These are phyloP conservation scores for Spergularia marina DNA, from an alignment of 148 eudicot species.

Conservation along the genomic window DNA sequence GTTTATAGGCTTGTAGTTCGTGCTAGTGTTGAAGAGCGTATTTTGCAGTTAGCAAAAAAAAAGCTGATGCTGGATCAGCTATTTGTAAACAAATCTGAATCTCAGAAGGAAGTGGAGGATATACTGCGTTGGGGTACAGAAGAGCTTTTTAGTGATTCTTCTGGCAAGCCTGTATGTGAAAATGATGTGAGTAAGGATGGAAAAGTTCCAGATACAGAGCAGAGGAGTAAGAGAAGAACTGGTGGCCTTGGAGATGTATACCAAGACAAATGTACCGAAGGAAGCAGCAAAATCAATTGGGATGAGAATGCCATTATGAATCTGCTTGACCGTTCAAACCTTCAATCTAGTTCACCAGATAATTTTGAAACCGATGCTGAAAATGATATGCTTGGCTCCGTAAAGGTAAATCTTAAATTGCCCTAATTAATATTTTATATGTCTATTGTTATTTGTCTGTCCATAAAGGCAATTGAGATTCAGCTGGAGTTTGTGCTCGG, in stretches of 20 bases:
- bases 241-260: slow-evolving; percentile 97
- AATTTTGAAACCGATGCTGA: slow-evolving; percentile 74
- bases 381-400: slow-evolving; percentile 98
- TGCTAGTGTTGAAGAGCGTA: slow-evolving; percentile 99
- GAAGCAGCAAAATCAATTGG: slow-evolving; percentile 72
- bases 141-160: slow-evolving; percentile 72
- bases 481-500: no score
- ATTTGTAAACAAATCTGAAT: slow-evolving; percentile 90
- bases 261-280: slow-evolving; percentile 84
- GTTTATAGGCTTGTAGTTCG: slow-evolving; percentile 97
- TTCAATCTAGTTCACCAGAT: slow-evolving; percentile 61
- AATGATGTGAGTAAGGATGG: slow-evolving; percentile 53
- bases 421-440: no score
- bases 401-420: slow-evolving; percentile 52
- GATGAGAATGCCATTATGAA: slow-evolving; percentile 86
- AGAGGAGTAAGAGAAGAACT: slow-evolving; percentile 58
- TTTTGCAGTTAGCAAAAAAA: slow-evolving; percentile 95
- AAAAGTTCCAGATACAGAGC: slow-evolving; percentile 52
- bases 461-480: no score
- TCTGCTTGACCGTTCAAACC: slow-evolving; percentile 89
- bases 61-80: slow-evolving; percentile 98
- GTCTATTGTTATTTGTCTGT: no score
- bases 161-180: slow-evolving; percentile 50
- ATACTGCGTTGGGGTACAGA: slow-evolving; percentile 98
- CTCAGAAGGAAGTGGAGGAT: slow-evolving; percentile 97